Evolutionary conservation across 2,329 filamentous ascomycete genomes (phyloP), one percentile per base, ranked within the genome.

Genomic region (Volutella citrinella): DNA sequence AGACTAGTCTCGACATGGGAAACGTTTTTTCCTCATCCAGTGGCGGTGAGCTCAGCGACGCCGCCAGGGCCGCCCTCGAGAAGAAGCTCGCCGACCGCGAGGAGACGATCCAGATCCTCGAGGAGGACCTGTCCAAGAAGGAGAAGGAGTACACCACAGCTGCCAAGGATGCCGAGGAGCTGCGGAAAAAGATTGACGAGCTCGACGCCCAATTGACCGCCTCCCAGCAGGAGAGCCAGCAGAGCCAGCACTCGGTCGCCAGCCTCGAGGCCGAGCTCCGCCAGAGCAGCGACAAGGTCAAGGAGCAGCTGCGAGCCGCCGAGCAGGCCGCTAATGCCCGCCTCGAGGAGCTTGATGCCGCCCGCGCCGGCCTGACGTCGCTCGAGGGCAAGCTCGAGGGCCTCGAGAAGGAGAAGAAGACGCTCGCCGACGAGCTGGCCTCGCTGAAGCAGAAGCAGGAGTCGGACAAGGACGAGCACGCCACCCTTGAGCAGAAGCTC

Each of bases 51-150:
- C 8, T 9, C 20, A 22, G 20, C 12, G 20, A 22, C 8, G 52
- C 51, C 26, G 40, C 41, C 13, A 29, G 25, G 20, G 29, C 27
- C 11, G 49, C 49, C 19, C 55, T 64, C 29, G 60, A 64, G 48
- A 59, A 61, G 48, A 59, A 63, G 48, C 55, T 66, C 23, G 56
- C 56, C 46, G 64, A 67, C 45, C 52, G 56, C 24, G 57, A 63
- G 36, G 57, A 63, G 34, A 61, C 51, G 34, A 60, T 65, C 41
- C 46, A 51, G 19, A 45, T 56, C 23, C 51, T 55, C 38, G 52
- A 55, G 25, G 36, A 50, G 33, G 58, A 63, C 31, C 54, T 63
- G 26, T 46, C 51, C 39, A 59, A 59, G 54, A 63, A 63, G 51
- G 60, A 63, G 49, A 61, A 60, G 52, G 57, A 63, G 40, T 52